Conservation (phyloP, 345 rosid genomes). For the Hibiscus mutabilis region DNA sequence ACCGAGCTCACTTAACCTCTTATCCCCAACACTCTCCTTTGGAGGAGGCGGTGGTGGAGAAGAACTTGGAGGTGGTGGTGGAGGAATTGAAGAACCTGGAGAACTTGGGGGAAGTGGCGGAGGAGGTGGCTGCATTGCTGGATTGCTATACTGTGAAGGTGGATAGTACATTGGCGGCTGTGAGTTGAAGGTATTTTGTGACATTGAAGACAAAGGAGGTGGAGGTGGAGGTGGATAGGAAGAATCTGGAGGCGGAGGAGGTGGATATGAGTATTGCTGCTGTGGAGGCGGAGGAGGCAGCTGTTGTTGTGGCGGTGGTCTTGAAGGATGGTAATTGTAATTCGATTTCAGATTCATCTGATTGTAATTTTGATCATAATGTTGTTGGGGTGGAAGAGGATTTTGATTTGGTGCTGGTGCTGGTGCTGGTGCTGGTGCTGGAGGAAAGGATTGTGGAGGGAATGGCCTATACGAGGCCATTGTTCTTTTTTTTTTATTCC, state of each 20-base stretch:
- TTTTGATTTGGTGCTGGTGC: slow-evolving; percentile 25
- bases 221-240: slow-evolving; percentile 49
- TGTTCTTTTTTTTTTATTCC: slow-evolving; percentile 2
- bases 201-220: slow-evolving; percentile 37
- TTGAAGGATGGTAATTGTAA: slow-evolving; percentile 23
- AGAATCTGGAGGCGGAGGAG: slow-evolving; percentile 36
- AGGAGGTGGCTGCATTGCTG: slow-evolving; percentile 47
- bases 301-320: slow-evolving; percentile 26
- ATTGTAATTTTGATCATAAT: slow-evolving; percentile 16
- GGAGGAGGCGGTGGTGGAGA: slow-evolving; percentile 80
- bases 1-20: slow-evolving; percentile 30
- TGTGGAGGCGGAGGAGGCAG: slow-evolving; percentile 48
- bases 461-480: slow-evolving; percentile 48
- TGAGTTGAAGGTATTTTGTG: slow-evolving; percentile 20
- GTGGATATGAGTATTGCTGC: slow-evolving; percentile 61
- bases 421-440: slow-evolving; percentile 18
- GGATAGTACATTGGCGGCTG: slow-evolving; percentile 47
- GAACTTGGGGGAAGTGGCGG: slow-evolving; percentile 57
- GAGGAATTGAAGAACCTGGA: slow-evolving; percentile 44
- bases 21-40: slow-evolving; percentile 30
- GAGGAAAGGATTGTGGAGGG: slow-evolving; percentile 28
- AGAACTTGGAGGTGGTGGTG: slow-evolving; percentile 86
- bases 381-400: slow-evolving; percentile 19
- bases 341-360: slow-evolving; percentile 22
- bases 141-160: slow-evolving; percentile 47